phyloP scores from a whole-genome alignment of 140 eudicot species.

The Bidens hawaiensis region DNA sequence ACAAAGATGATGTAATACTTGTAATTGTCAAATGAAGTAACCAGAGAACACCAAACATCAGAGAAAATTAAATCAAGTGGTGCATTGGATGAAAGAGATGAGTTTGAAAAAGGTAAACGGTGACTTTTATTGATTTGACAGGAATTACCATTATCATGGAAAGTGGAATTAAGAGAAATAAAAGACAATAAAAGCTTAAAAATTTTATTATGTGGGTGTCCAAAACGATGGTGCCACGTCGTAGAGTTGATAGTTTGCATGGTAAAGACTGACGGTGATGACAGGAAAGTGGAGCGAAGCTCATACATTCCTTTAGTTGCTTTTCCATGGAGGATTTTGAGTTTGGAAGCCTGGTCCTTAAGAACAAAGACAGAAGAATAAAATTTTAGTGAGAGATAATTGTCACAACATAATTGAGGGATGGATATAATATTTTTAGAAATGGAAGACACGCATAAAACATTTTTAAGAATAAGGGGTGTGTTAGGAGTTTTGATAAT shows the following conservation, averaged over 20 bases:
- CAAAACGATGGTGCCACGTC: conserved; percentile 3
- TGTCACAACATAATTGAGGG: background rate
- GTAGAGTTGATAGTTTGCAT: background rate
- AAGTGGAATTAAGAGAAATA: background rate
- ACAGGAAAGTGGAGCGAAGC: too few relatives aligned
- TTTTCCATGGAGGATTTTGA: background rate
- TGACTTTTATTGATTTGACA: background rate
- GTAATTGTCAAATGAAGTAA: too few relatives aligned
- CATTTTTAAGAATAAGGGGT: background rate
- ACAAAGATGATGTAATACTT: too few relatives aligned
- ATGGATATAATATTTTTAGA: background rate
- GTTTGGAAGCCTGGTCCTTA: background rate
- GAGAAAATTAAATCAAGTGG: too few relatives aligned
- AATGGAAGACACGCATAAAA: background rate
- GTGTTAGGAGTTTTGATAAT: background rate
- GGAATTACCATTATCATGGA: background rate
- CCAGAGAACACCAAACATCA: too few relatives aligned
- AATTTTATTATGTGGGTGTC: background rate
- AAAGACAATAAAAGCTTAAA: background rate
- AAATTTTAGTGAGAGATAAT: background rate
- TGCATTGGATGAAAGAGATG: too few relatives aligned
- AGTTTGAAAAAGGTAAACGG: conserved; percentile 1
- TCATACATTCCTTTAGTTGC: background rate
- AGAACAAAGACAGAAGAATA: background rate
- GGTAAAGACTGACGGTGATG: background rate